Conservation (phyloP, 2,329 filamentous ascomycete species). For the Cladosporium austrohemisphaericum region DNA sequence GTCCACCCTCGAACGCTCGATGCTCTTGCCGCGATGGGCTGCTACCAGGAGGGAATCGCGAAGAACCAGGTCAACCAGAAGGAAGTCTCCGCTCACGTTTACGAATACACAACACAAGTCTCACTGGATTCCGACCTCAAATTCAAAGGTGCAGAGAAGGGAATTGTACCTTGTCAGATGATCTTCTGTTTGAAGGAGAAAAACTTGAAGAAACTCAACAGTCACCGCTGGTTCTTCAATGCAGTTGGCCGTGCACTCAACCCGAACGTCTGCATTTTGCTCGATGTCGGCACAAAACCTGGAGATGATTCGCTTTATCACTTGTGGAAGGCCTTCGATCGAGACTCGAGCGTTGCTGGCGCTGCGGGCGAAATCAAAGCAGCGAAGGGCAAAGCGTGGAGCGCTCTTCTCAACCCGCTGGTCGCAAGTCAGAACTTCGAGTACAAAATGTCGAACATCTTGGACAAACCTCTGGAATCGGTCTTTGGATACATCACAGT, state of each 20-base stretch:
- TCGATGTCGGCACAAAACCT: conserved; percentile 93
- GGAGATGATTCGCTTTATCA: conserved; percentile 90
- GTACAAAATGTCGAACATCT: conserved; percentile 99
- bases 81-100: conserved; percentile 93
- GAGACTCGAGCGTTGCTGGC: conserved; percentile 93
- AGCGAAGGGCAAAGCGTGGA: conserved; percentile 81
- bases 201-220: conserved; percentile 97
- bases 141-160: conserved; percentile 98
- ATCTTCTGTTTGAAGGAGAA: conserved; percentile 98
- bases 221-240: conserved; percentile 99
- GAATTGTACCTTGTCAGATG: conserved; percentile 95
- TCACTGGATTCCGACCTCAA: conserved; percentile 93
- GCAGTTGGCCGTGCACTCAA: conserved; percentile 89
- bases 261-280: conserved; percentile 92
- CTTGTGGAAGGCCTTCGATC: conserved; percentile 98
- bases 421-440: conserved; percentile 98
- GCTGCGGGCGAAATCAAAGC: conserved; percentile 97
- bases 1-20: conserved; percentile 92
- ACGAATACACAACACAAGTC: conserved; percentile 98
- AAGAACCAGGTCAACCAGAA: conserved; percentile 98
- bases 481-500: conserved; percentile 99
- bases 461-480: conserved; percentile 94
- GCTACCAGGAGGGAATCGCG: conserved; percentile 96
- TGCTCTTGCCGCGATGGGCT: conserved; percentile 90
- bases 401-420: conserved; percentile 83